phyloP scores from a whole-genome alignment of 371 early-diverging fungal species.

The Choanephora cucurbitarum region DNA sequence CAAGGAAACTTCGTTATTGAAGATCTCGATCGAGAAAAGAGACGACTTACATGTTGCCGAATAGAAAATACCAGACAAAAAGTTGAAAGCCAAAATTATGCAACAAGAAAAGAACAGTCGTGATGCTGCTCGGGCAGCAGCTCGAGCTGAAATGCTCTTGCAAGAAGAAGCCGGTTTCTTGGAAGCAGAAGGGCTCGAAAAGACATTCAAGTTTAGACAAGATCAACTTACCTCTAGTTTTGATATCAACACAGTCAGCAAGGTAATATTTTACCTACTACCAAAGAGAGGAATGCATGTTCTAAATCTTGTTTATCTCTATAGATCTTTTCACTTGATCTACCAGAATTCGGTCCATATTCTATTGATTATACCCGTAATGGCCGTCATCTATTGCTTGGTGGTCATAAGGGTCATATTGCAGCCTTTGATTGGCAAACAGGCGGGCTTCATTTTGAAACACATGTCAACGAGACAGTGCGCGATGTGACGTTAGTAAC shows the following conservation, averaged over 20 bases:
- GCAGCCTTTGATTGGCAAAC: slow-evolving; percentile 92
- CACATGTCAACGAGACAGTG: slow-evolving; percentile 87
- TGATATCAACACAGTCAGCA: slow-evolving; percentile 77
- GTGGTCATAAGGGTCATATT: slow-evolving; percentile 90
- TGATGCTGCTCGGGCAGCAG: slow-evolving; percentile 79
- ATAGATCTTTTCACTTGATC: slow-evolving; percentile 78
- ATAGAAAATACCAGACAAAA: slow-evolving; percentile 67
- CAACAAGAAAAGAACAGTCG: slow-evolving; percentile 60
- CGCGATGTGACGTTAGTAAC: slow-evolving; percentile 86
- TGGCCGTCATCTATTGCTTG: slow-evolving; percentile 87
- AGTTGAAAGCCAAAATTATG: slow-evolving; percentile 61
- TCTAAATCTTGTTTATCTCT: background rate
- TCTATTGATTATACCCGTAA: slow-evolving; percentile 87
- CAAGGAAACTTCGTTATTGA: no score
- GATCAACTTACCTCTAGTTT: slow-evolving; percentile 72
- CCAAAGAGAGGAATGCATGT: no score
- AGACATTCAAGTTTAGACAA: slow-evolving; percentile 88
- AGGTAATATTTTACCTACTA: slow-evolving; percentile 64
- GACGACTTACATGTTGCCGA: no score
- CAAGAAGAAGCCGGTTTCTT: slow-evolving; percentile 77
- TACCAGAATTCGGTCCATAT: slow-evolving; percentile 91
- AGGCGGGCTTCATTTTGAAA: slow-evolving; percentile 83
- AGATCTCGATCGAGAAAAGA: no score
- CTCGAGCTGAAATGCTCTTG: slow-evolving; percentile 75
- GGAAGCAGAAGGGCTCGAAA: slow-evolving; percentile 89